Evolutionary conservation across 176 grass and related monocot species (phyloP).

Genomic region (Areca catechu): DNA sequence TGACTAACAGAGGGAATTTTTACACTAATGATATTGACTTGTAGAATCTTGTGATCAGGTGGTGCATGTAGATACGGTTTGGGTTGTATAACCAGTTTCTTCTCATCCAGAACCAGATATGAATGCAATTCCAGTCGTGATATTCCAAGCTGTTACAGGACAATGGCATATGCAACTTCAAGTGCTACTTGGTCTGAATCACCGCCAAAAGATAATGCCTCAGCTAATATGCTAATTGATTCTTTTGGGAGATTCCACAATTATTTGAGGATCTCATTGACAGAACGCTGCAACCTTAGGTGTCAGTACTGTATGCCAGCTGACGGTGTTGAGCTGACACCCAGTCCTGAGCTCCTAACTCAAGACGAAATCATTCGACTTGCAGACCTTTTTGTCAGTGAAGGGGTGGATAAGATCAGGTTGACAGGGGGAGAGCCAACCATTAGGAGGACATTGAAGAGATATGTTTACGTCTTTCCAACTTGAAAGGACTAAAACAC

Average conservation of each 20-base stretch:
- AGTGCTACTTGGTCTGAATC: conserved; percentile 27
- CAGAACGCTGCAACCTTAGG: conserved; percentile 75
- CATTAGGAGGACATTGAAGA: conserved; percentile 79
- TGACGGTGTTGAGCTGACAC: conserved; percentile 70
- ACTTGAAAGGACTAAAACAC: conserved; percentile 66
- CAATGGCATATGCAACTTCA: conserved; percentile 30
- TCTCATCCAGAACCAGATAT: background rate
- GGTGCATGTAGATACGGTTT: background rate
- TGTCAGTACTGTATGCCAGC: conserved; percentile 93
- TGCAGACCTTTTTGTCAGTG: conserved; percentile 54
- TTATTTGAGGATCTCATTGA: conserved; percentile 78
- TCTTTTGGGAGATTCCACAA: conserved; percentile 81
- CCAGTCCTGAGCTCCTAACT: conserved; percentile 54
- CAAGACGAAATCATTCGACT: conserved; percentile 63
- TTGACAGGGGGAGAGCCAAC: conserved; percentile 87
- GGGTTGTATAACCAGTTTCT: conserved; percentile 1
- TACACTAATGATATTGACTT: background rate
- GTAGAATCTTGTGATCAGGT: conserved; percentile 4
- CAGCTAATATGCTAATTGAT: conserved; percentile 60
- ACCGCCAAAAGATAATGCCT: conserved; percentile 1
- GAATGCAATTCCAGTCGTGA: background rate
- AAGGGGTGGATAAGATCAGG: conserved; percentile 85
- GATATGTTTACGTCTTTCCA: conserved; percentile 70
- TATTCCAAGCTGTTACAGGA: conserved; percentile 17
- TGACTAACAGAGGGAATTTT: background rate